These are phyloP conservation scores for Balamuthia mandrillaris DNA, from an alignment of 208 protist species.

Conservation along the genomic window DNA sequence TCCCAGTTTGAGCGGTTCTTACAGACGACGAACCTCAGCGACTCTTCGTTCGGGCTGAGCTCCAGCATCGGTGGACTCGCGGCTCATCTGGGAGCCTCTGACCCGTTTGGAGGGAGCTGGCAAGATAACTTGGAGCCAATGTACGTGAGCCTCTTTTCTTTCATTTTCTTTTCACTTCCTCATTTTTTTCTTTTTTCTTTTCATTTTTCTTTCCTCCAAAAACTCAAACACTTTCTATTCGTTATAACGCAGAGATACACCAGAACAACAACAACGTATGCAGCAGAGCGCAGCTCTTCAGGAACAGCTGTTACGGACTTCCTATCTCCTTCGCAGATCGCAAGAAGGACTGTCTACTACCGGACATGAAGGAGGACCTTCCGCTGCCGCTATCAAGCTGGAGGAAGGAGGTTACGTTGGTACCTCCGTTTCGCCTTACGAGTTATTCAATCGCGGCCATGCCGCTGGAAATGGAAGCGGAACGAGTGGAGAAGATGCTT, in stretches of 20 bases:
- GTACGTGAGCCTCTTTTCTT: background rate
- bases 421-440: background rate
- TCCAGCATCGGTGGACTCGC: too few relatives aligned
- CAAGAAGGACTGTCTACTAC: background rate
- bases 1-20: too few relatives aligned
- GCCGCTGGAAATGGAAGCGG: background rate
- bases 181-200: background rate
- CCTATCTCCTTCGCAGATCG: conserved; percentile 2
- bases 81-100: too few relatives aligned
- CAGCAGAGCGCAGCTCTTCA: background rate
- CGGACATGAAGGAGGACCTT: too few relatives aligned
- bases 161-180: background rate
- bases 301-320: conserved; percentile 6
- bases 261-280: background rate
- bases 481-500: background rate
- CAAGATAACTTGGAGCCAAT: background rate
- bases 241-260: background rate
- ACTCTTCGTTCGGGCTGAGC: too few relatives aligned
- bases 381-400: background rate
- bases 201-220: background rate
- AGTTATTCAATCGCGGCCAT: background rate
- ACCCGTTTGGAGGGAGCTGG: too few relatives aligned
- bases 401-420: background rate
- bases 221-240: background rate
- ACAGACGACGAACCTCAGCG: too few relatives aligned